A percentile compares a stretch with the other conserved stretches of the same genome.
Evolutionary conservation across 306 rosid genomes (phyloP).

Genomic region (Prunus armeniaca): DNA sequence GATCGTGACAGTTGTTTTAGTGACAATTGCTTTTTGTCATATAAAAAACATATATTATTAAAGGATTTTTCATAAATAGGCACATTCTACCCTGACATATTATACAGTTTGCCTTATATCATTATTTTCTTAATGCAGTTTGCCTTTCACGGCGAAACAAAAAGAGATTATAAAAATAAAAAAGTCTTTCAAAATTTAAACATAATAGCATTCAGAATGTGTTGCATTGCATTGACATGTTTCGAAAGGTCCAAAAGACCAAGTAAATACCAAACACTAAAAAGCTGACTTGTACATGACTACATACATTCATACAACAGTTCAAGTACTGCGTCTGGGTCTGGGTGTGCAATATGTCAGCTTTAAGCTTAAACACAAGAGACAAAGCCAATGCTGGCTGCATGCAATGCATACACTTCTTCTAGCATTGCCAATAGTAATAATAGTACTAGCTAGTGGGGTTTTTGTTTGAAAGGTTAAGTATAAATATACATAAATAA

Average conservation of each 20-base stretch:
- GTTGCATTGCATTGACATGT: slow-evolving; percentile 35
- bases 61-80: too few relatives aligned
- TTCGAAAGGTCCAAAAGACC: slow-evolving; percentile 25
- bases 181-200: not conserved
- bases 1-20: too few relatives aligned
- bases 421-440: not conserved
- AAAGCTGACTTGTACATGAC: slow-evolving; percentile 27
- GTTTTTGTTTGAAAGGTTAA: not conserved
- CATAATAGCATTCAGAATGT: not conserved
- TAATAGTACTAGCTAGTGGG: not conserved
- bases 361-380: slow-evolving; percentile 13
- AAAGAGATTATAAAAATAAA: not conserved
- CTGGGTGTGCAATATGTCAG: slow-evolving; percentile 26
- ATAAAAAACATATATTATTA: too few relatives aligned
- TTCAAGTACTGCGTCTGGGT: slow-evolving; percentile 1
- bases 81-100: too few relatives aligned
- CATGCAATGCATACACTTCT: too few relatives aligned
- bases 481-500: not conserved
- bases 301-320: not conserved
- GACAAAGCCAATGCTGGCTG: slow-evolving; percentile 1
- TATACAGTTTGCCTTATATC: too few relatives aligned
- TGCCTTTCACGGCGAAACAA: too few relatives aligned
- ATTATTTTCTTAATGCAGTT: too few relatives aligned
- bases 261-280: not conserved
- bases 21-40: too few relatives aligned